Evolutionary conservation across 2,329 filamentous ascomycete genomes (phyloP).

Genomic region (Penicillium psychrosexuale): DNA sequence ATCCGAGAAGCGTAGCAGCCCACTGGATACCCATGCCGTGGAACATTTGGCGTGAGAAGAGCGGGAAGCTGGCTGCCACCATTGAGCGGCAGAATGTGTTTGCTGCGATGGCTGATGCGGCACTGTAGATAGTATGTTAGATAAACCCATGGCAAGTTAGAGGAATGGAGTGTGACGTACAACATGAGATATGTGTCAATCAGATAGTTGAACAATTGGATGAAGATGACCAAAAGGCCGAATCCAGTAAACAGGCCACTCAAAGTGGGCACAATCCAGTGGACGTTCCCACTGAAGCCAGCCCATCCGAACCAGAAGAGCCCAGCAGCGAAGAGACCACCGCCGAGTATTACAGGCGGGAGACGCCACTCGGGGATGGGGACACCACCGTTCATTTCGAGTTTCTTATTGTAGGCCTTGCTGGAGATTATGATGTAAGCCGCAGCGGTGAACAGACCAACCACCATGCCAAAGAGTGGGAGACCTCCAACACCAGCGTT

Average conservation of each 20-base stretch:
- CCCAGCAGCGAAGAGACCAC: constrained; percentile 54
- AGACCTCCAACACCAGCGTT: constrained; percentile 68
- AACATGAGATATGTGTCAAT: constrained; percentile 60
- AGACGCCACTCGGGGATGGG: constrained; percentile 58
- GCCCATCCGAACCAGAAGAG: constrained; percentile 79
- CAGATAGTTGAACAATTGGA: constrained; percentile 57
- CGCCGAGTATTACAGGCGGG: constrained; percentile 53
- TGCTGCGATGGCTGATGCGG: constrained; percentile 54
- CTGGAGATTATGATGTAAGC: constrained; percentile 54
- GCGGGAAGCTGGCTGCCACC: constrained; percentile 51
- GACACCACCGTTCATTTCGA: constrained; percentile 58
- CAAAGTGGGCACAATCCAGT: constrained; percentile 42
- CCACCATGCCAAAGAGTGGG: constrained; percentile 80
- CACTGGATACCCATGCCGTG: constrained; percentile 36
- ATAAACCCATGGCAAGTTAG: background rate
- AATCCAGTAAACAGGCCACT: constrained; percentile 56
- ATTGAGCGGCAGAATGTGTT: constrained; percentile 55
- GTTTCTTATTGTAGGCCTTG: constrained; percentile 35
- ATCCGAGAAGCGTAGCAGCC: constrained; percentile 39
- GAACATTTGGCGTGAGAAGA: constrained; percentile 57
- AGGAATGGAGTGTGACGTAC: constrained; percentile 24
- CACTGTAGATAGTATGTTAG: constrained; percentile 26
- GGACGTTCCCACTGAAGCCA: constrained; percentile 48
- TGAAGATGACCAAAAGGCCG: constrained; percentile 57
- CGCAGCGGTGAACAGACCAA: constrained; percentile 68